Base-by-base conservation (phyloP, 2,329 filamentous ascomycete genomes). In the Akanthomyces uredinophilus region DNA sequence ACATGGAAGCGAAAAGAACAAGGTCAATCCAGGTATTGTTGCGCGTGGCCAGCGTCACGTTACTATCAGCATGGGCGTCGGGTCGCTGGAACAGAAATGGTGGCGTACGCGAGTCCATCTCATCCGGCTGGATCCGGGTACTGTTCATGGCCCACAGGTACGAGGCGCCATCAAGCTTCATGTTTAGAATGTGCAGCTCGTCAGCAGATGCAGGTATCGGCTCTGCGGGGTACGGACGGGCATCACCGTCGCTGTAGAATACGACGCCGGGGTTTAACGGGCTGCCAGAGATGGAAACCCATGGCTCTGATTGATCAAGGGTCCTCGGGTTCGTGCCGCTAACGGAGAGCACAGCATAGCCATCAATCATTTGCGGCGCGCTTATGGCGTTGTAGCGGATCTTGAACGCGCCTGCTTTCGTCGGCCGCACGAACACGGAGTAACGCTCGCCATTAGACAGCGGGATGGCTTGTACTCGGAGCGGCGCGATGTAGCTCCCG, bases 91-190 rank as follows among this genome's bases (percentile, higher is more conserved):
- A 82, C 1, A 86, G 74, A 0, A 82, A 69, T 1, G 83, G 83
- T 4, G 64, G 20, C 16, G 32, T 2, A 16, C n/a, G 13, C 7
- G 16, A 5, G 4, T 79, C 75, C 35, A 81, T 68, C 32, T 72
- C 65, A 44, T 65, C 49, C 47, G 78, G 70, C 68, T 77, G 71
- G 60, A 81, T 73, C 55, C 75, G 72, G 10, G 77, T 78, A 6
- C 69, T 71, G 71, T 83, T 83, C 53, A 86, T 68, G 0, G 79
- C 80, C 83, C 83, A 87, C 50, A 75, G 74, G 70, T 82, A 84
- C 3, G 77, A 77, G 14, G 76, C 73, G 4, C 77, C 77, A 57
- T 74, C 73, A 6, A 74, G 62, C 18, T 66, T 70, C 72, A 81
- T 77, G 63, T 68, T 66, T 24, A 81, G 70, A 20, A 79, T 71